A percentile compares a stretch with the other conserved stretches of the same genome.
phyloP scores from a whole-genome alignment of 176 grass and related monocot species.

The Rhynchospora breviuscula region DNA sequence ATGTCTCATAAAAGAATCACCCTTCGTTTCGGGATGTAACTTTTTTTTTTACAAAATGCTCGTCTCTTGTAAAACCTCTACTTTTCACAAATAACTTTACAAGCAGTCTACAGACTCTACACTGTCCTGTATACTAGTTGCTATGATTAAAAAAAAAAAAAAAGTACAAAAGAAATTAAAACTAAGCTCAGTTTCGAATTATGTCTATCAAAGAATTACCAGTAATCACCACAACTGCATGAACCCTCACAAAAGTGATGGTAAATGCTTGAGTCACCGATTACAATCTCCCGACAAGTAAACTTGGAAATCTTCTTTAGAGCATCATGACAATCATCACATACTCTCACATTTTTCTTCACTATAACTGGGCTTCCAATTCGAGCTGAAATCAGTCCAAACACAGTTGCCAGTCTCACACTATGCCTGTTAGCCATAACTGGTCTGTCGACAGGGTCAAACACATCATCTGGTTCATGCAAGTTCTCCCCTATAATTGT shows the following conservation, averaged over 20 bases:
- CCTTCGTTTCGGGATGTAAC: not conserved
- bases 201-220: conserved; percentile 34
- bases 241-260: conserved; percentile 73
- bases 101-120: not conserved
- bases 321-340: conserved; percentile 65
- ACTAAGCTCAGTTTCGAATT: not conserved
- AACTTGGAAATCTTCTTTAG: conserved; percentile 73
- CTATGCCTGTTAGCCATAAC: conserved; percentile 54
- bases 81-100: not conserved
- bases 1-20: not conserved
- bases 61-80: not conserved
- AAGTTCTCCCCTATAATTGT: conserved; percentile 46
- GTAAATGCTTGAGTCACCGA: conserved; percentile 65
- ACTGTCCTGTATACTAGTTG: not conserved
- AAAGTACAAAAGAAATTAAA: not conserved
- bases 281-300: conserved; percentile 50
- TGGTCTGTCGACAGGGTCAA: conserved; percentile 21
- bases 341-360: conserved; percentile 87
- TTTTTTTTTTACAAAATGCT: not conserved
- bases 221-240: conserved; percentile 85
- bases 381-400: conserved; percentile 59
- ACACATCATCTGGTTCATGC: not conserved
- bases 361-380: conserved; percentile 56
- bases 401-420: conserved; percentile 63
- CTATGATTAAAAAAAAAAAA: not conserved